phyloP scores from a whole-genome alignment of 768 basidiomycete genomes.

The Podaxis rugospora region DNA sequence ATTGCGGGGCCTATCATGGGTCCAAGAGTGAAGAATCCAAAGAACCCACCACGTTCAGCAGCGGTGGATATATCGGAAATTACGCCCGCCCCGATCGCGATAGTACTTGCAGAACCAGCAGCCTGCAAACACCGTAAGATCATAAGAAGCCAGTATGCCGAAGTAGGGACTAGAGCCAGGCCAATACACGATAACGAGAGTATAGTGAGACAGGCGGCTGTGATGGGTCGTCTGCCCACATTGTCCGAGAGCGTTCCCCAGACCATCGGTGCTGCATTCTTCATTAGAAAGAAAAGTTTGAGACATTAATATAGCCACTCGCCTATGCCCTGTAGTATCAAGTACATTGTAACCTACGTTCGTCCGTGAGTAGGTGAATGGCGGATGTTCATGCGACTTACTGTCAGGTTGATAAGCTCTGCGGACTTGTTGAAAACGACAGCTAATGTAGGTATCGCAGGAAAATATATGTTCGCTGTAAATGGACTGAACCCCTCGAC shows the following conservation, averaged over 20 bases:
- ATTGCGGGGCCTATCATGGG: conserved; percentile 67
- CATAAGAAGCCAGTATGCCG: conserved; percentile 75
- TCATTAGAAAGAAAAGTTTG: background rate
- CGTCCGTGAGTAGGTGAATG: background rate
- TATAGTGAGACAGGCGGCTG: conserved; percentile 58
- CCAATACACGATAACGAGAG: conserved; percentile 65
- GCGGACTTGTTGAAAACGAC: conserved; percentile 57
- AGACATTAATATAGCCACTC: conserved; percentile 13
- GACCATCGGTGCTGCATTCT: conserved; percentile 49
- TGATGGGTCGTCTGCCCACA: conserved; percentile 59
- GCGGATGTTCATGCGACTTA: conserved; percentile 20
- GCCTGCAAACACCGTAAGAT: conserved; percentile 79
- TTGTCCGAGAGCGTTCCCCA: conserved; percentile 73
- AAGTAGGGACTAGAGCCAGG: conserved; percentile 42
- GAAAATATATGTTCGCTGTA: conserved; percentile 76
- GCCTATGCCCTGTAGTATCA: conserved; percentile 66
- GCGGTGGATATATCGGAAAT: conserved; percentile 74
- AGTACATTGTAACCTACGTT: conserved; percentile 59
- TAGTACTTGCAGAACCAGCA: conserved; percentile 72
- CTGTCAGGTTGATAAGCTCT: conserved; percentile 76
- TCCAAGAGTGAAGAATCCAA: conserved; percentile 62
- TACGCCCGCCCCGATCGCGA: conserved; percentile 75
- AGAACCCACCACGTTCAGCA: conserved; percentile 70
- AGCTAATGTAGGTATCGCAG: conserved; percentile 69
- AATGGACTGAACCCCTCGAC: conserved; percentile 42